Evolutionary conservation across 2,329 filamentous ascomycete genomes (phyloP).

Genomic region (Arthrocladium fulminans): DNA sequence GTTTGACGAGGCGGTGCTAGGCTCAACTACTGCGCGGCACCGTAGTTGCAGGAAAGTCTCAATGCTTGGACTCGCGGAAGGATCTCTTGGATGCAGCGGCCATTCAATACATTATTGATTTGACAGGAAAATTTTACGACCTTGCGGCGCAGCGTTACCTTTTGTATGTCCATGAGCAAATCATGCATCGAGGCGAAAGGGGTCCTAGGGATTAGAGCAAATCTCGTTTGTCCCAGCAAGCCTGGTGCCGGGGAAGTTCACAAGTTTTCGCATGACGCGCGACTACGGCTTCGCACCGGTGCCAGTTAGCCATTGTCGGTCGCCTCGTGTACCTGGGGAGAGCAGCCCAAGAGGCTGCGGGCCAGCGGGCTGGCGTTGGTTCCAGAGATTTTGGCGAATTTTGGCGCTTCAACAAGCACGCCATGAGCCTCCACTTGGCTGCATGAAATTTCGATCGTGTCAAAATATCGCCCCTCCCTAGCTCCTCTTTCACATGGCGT

Average conservation of each 20-base stretch:
- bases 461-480: neutral
- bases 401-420: neutral
- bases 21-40: neutral
- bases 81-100: too few species aligned
- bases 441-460: constrained; percentile 1
- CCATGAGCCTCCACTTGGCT: constrained; percentile 2
- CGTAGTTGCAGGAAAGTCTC: neutral
- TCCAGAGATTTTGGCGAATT: neutral
- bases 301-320: neutral
- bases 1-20: neutral
- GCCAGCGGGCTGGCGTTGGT: neutral
- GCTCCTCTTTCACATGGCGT: constrained; percentile 1
- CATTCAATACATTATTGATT: too few species aligned
- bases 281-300: neutral
- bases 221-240: neutral
- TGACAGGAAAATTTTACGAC: too few species aligned
- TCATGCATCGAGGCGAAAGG: too few species aligned
- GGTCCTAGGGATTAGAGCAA: too few species aligned
- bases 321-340: constrained; percentile 1
- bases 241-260: constrained; percentile 4
- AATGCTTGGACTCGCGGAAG: too few species aligned
- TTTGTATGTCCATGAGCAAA: too few species aligned
- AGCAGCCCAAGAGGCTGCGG: neutral
- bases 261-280: constrained; percentile 6
- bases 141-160: too few species aligned